phyloP scores from a whole-genome alignment of 331 rosid species.

The Cydonia oblonga region DNA sequence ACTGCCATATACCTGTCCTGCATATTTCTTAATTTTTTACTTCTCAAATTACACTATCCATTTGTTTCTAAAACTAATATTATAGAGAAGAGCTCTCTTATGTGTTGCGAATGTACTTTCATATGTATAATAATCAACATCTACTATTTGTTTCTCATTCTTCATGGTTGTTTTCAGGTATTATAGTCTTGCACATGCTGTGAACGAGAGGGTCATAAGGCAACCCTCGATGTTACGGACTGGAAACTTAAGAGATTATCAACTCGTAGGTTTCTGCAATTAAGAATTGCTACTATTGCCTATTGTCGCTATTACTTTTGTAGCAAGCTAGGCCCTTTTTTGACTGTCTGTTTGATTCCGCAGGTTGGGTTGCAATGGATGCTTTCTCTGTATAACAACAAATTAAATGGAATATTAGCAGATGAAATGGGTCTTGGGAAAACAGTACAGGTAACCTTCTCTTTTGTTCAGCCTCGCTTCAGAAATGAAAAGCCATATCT shows the following conservation, averaged over 20 bases:
- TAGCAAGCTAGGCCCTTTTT: neutral
- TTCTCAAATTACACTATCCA: neutral
- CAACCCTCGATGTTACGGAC: conserved; percentile 92
- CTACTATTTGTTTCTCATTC: conserved; percentile 9
- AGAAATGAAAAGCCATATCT: conserved; percentile 5
- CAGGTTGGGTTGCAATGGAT: conserved; percentile 99
- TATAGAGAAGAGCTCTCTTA: neutral
- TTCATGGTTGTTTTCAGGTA: conserved; percentile 45
- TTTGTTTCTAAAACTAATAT: neutral
- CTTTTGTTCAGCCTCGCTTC: conserved; percentile 13
- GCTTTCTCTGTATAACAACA: conserved; percentile 98
- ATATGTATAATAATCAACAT: neutral
- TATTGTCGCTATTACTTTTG: conserved; percentile 4
- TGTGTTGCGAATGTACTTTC: neutral
- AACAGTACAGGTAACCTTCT: conserved; percentile 71
- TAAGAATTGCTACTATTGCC: conserved; percentile 8
- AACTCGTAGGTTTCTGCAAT: conserved; percentile 68
- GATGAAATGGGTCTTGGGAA: conserved; percentile 99
- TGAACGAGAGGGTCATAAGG: conserved; percentile 66
- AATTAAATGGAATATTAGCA: conserved; percentile 92
- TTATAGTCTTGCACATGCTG: conserved; percentile 98
- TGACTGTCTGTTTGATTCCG: conserved; percentile 8
- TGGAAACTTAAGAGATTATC: conserved; percentile 99
- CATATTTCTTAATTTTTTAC: neutral
- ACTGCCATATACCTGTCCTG: neutral